phyloP scores from a whole-genome alignment of 2,329 filamentous ascomycete species.

The Cytospora piceae region DNA sequence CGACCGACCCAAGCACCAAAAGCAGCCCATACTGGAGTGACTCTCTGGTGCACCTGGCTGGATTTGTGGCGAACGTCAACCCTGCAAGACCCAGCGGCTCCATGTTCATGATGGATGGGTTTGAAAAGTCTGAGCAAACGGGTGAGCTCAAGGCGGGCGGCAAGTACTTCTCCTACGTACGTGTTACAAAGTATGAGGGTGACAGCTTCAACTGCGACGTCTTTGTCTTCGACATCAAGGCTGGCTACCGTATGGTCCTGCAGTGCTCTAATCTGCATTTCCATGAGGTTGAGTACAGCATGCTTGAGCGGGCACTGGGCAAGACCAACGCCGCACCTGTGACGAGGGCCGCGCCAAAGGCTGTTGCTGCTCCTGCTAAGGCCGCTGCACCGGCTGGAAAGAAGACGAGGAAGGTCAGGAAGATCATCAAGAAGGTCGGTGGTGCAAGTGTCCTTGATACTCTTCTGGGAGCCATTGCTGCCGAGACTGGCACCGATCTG shows the following conservation, averaged over 20 bases:
- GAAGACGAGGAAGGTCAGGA: conserved; percentile 2
- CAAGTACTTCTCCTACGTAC: conserved; percentile 33
- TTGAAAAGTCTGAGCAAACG: conserved; percentile 32
- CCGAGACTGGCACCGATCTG: conserved; percentile 33
- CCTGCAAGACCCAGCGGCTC: conserved; percentile 21
- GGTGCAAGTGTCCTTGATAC: conserved; percentile 14
- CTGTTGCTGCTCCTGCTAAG: conserved; percentile 8
- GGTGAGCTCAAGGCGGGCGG: conserved; percentile 27
- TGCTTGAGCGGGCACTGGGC: conserved; percentile 23
- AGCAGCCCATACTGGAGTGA: conserved; percentile 34
- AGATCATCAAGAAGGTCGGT: conserved; percentile 2
- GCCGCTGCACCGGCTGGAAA: conserved; percentile 4
- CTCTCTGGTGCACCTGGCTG: conserved; percentile 33
- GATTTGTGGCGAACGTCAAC: conserved; percentile 32
- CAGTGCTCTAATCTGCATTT: conserved; percentile 32
- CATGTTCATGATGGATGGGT: conserved; percentile 33
- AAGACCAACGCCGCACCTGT: conserved; percentile 7
- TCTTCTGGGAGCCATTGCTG: conserved; percentile 31
- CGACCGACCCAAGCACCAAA: conserved; percentile 19
- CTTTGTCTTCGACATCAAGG: conserved; percentile 32
- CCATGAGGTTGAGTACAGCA: conserved; percentile 31
- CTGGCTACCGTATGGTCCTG: conserved; percentile 30
- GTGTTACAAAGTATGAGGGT: conserved; percentile 27
- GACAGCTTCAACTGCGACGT: conserved; percentile 32
- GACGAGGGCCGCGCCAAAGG: conserved; percentile 1